Evolutionary conservation across 805 yeast species (phyloP).

Genomic region (Zygosaccharomyces gambellarensis): DNA sequence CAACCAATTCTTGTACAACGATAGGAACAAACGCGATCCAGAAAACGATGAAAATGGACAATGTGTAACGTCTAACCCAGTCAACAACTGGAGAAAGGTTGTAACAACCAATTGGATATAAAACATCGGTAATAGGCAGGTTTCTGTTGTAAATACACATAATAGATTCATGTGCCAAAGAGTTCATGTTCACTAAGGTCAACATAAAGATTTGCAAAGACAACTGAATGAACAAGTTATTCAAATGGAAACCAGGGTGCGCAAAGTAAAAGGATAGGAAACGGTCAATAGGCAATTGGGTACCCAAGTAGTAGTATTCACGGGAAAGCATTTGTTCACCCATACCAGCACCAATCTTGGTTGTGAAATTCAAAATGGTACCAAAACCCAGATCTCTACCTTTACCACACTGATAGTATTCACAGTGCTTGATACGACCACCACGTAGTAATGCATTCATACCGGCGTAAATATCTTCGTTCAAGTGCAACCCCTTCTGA

Average conservation of each 20-base stretch:
- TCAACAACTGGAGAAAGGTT: constrained; percentile 68
- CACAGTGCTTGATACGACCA: constrained; percentile 84
- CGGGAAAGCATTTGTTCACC: constrained; percentile 85
- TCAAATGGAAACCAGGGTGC: constrained; percentile 82
- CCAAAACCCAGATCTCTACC: constrained; percentile 88
- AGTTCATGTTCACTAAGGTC: constrained; percentile 62
- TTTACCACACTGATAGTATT: constrained; percentile 84
- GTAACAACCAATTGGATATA: constrained; percentile 67
- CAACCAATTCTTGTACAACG: constrained; percentile 73
- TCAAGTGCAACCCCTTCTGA: constrained; percentile 78
- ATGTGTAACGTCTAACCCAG: constrained; percentile 77
- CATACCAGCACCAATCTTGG: constrained; percentile 91
- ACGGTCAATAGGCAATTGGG: constrained; percentile 75
- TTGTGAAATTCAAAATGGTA: constrained; percentile 77
- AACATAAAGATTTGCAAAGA: constrained; percentile 70
- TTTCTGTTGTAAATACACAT: constrained; percentile 62
- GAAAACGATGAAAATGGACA: constrained; percentile 78
- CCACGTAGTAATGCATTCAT: constrained; percentile 80
- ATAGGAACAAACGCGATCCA: constrained; percentile 75
- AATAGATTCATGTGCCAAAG: constrained; percentile 68
- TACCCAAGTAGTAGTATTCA: constrained; percentile 77
- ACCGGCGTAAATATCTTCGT: constrained; percentile 87
- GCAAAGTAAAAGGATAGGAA: constrained; percentile 81
- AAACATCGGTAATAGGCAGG: constrained; percentile 62
- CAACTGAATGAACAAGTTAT: constrained; percentile 70